Evolutionary conservation across 352 stramenopile species (phyloP), one percentile per base, ranked within the genome.

Genomic region (Phytophthora crassamura): DNA sequence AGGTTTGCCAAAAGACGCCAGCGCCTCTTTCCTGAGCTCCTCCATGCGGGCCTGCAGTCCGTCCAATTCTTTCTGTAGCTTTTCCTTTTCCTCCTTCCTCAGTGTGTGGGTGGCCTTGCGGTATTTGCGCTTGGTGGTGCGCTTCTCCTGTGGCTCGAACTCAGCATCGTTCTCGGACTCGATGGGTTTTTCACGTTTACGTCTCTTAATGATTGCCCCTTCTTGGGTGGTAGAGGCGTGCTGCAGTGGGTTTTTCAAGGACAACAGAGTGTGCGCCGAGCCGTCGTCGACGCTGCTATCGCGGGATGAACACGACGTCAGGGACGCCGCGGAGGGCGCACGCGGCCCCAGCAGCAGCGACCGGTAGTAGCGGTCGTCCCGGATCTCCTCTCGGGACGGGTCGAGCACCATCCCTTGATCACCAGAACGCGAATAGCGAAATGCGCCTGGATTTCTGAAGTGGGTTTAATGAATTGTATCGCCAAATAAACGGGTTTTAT

Each of bases 51-150:
- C 30, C 20, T 72, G 47, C 7, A 78, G 58, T 36, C 43, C 35
- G 0, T 56, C 34, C 22, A 78, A 45, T 11, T 78, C 66, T 1
- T 50, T 66, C 38, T 72, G 34, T 11, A 79, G 56, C 28, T 51
- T 39, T 36, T 74, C 59, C 20, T 79, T 79, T 52, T 77, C 68
- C 28, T 79, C 72, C 41, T 80, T 80, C 30, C 72, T 67, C 40
- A 80, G 43, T 0, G 67, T 80, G 34, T 80, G 67, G 9, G 72
- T 80, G 51, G 72, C 64, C 56, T 80, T 80, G 8, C 68, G 57
- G 32, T 72, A 72, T 59, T 71, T 70, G 41, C 54, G 56, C 22
- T 70, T 71, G n/a, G 49, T 57, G 12, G 55, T 55, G 42, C 49
- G 36, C 20, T 55, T 68, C 36, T 35, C 36, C 14, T 59, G 41